Evolutionary conservation across 805 yeast genomes (phyloP).

Genomic region (Metschnikowia colocasiae): DNA sequence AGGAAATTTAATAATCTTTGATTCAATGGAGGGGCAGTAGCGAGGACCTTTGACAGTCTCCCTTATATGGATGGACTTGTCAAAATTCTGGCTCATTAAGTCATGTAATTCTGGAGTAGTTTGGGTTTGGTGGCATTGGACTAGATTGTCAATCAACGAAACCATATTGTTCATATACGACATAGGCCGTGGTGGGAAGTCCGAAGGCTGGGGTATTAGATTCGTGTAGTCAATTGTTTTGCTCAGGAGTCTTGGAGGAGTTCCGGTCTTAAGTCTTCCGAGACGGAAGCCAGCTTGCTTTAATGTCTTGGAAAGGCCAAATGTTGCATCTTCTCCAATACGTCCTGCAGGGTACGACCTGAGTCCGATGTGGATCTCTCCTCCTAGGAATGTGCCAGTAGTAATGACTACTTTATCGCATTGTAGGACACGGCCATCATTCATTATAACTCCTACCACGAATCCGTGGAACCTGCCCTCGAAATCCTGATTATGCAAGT

Average conservation of each 20-base stretch:
- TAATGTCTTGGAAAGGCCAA: constrained; percentile 80
- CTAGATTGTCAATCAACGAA: constrained; percentile 51
- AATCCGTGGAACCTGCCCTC: constrained; percentile 42
- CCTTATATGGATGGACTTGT: constrained; percentile 82
- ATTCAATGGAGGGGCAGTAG: constrained; percentile 95
- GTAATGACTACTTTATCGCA: constrained; percentile 77
- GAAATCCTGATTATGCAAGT: constrained; percentile 19
- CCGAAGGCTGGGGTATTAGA: constrained; percentile 75
- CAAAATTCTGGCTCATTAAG: constrained; percentile 63
- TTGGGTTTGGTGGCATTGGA: constrained; percentile 69
- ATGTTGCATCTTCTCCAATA: constrained; percentile 87
- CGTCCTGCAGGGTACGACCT: constrained; percentile 84
- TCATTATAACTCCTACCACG: constrained; percentile 70
- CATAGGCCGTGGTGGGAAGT: constrained; percentile 84
- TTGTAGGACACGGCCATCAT: constrained; percentile 57
- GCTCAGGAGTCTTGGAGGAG: constrained; percentile 85
- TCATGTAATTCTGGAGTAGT: constrained; percentile 77
- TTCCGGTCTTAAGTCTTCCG: constrained; percentile 93
- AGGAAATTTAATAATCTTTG: constrained; percentile 77
- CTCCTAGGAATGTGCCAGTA: constrained; percentile 93
- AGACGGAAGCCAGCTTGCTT: constrained; percentile 71
- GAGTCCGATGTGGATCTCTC: constrained; percentile 90
- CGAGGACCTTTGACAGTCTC: constrained; percentile 96
- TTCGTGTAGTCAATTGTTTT: constrained; percentile 63
- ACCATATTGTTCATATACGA: constrained; percentile 75